Evolutionary conservation across 371 early-diverging fungal genomes (phyloP), one percentile per base, ranked within the genome.

Genomic region (Mortierella sp.): DNA sequence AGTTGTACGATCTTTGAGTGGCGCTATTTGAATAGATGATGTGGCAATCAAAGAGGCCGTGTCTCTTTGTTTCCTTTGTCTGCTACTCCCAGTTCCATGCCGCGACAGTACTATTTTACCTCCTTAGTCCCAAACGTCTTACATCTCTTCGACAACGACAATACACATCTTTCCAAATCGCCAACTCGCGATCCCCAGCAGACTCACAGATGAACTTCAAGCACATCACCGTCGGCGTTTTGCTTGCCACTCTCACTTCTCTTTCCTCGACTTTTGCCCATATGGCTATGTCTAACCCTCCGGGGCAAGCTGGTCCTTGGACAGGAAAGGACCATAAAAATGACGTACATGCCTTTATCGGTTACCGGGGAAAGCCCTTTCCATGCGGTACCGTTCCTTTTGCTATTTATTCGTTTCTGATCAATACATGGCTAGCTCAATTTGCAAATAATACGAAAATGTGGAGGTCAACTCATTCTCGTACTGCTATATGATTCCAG

Each of bases 221-320:
- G 5, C 31, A 31, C 49, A 23, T 63, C 27, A 27, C 21, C 48
- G 48, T 39, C 17, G 46, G 48, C 30, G 63, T 48, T 8, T 32
- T 61, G 7, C 41, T 48, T 5, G 37, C 49, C 6, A 27, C 42
- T 9, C 42, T 55, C 24, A 48, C 49, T 11, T 17, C 44, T 17
- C 43, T 63, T 19, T 32, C 57, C 15, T 26, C 50, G 9, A 44
- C 58, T n/a, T 57, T 46, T 21, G 65, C 58, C 4, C 65, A 65
- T 12, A 56, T 65, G 21, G 65, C 65, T 24, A 57, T 65, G 4
- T 65, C 65, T 27, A 43, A 57, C 58, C 65, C 65, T 24, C 65
- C 43, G 17, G 65, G 37, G 11, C 65, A 65, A 32, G 65, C 57
- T 26, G 65, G 65, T 15, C 65, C 65, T 14, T 65, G 65, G 65